Evolutionary conservation across 495 filamentous ascomycete species (phyloP).

Genomic region (Hypomontagnella monticulosa): DNA sequence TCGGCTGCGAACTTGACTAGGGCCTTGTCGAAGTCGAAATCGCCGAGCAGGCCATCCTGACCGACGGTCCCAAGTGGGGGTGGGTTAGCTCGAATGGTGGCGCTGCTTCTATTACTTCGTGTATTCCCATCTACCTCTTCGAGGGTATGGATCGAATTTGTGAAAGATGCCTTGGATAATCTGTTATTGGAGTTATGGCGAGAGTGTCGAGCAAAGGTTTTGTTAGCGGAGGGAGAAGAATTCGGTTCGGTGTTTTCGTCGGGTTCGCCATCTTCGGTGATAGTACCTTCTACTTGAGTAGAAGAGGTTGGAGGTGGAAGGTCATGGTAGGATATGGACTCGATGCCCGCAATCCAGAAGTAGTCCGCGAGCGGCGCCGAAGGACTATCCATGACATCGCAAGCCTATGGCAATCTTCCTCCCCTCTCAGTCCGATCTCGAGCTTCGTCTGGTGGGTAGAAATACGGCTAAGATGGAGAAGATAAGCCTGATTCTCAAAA

Average conservation of each 20-base stretch:
- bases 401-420: conserved; percentile 41
- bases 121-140: conserved; percentile 69
- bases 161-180: conserved; percentile 68
- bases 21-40: conserved; percentile 93
- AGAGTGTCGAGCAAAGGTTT: conserved; percentile 66
- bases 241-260: conserved; percentile 59
- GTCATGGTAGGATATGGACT: conserved; percentile 72
- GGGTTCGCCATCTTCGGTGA: conserved; percentile 80
- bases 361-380: conserved; percentile 93
- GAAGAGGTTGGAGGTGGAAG: conserved; percentile 42
- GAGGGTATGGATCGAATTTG: conserved; percentile 70
- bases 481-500: conserved; percentile 12
- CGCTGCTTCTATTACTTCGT: conserved; percentile 86
- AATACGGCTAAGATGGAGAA: conserved; percentile 13
- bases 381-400: conserved; percentile 66
- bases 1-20: conserved; percentile 94
- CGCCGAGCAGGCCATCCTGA: conserved; percentile 47
- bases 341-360: conserved; percentile 97
- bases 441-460: conserved; percentile 26
- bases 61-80: conserved; percentile 50
- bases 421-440: conserved; percentile 23
- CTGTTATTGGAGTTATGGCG: conserved; percentile 73
- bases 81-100: conserved; percentile 74
- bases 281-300: conserved; percentile 72
- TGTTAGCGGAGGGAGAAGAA: conserved; percentile 51